Evolutionary conservation across 148 eudicot genomes (phyloP).

Genomic region (Chenopodium suecicum): DNA sequence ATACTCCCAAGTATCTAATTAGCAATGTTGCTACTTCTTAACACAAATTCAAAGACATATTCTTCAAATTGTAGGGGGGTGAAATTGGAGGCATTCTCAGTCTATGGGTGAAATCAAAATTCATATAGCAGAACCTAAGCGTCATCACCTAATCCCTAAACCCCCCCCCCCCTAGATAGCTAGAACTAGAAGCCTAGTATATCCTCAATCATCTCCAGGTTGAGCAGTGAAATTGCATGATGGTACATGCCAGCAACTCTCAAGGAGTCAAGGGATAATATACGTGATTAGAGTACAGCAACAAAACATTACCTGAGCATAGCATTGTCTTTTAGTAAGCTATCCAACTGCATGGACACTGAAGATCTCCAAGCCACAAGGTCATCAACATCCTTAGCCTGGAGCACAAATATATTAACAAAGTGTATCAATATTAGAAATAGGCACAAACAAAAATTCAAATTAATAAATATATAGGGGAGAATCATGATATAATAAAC

Average conservation of each 20-base stretch:
- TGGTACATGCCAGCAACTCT: background rate
- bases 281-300: background rate
- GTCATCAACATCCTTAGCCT: conserved; percentile 76
- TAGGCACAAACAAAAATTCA: background rate
- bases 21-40: background rate
- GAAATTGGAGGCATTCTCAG: background rate
- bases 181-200: background rate
- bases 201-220: background rate
- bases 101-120: background rate
- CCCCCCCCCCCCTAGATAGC: background rate
- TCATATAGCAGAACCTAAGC: no score
- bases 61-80: background rate
- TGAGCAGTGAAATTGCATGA: background rate
- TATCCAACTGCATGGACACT: conserved; percentile 69
- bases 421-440: conserved; percentile 1
- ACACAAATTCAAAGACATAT: background rate
- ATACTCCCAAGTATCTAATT: no score
- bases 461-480: background rate
- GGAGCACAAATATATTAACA: conserved; percentile 26
- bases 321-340: conserved; percentile 51
- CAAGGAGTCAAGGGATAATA: background rate
- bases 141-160: background rate
- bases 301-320: conserved; percentile 64
- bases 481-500: background rate
- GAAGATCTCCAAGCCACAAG: conserved; percentile 80